Conservation (phyloP, 306 rosid species). For the Sechiopsis laciniata region DNA sequence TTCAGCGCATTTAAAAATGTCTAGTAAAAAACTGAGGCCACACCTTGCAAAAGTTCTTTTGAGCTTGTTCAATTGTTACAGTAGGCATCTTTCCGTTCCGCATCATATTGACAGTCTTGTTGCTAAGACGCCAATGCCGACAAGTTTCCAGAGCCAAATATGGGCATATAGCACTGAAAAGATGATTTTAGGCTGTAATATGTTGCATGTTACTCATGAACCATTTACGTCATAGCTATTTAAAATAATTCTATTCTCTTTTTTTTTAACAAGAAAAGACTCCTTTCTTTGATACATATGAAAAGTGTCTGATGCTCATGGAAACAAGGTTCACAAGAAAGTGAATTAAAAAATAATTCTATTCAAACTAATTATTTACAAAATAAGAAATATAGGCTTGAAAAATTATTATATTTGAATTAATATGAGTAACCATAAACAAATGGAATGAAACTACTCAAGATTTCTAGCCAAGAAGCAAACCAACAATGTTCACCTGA, state of each 20-base stretch:
- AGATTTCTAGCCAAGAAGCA: background rate
- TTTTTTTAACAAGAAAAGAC: too few species aligned
- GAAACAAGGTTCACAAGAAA: too few species aligned
- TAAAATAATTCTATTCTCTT: too few species aligned
- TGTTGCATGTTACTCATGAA: slow-evolving; percentile 14
- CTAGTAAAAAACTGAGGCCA: slow-evolving; percentile 25
- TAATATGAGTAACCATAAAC: background rate
- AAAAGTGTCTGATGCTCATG: too few species aligned
- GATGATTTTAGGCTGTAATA: slow-evolving; percentile 25
- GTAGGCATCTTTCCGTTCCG: slow-evolving; percentile 98
- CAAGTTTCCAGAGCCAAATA: slow-evolving; percentile 97
- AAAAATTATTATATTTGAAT: background rate
- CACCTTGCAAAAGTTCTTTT: slow-evolving; percentile 89
- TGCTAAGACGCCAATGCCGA: slow-evolving; percentile 98
- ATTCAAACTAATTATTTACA: background rate
- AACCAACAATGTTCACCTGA: background rate
- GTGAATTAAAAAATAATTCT: too few species aligned
- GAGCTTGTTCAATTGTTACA: slow-evolving; percentile 98
- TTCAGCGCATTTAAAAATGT: background rate
- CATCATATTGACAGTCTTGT: slow-evolving; percentile 86
- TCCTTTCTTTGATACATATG: too few species aligned
- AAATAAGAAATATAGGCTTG: background rate
- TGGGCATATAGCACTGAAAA: slow-evolving; percentile 82
- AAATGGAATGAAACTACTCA: background rate
- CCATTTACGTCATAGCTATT: background rate